phyloP scores from a whole-genome alignment of 2,329 filamentous ascomycete species.

The Aspergillus luchuensis region DNA sequence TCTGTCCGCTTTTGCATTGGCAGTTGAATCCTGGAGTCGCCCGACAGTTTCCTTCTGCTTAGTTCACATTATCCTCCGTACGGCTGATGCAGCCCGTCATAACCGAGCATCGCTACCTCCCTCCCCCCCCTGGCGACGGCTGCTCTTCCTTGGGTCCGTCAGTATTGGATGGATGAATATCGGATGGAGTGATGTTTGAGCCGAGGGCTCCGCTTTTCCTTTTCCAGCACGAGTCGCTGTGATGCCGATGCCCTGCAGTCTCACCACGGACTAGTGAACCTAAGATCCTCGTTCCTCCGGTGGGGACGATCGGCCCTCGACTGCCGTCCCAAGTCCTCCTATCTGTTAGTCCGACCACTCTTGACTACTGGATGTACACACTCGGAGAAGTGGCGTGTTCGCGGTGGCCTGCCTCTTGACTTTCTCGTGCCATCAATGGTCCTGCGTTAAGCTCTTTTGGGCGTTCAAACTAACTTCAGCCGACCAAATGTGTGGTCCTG shows the following conservation, averaged over 20 bases:
- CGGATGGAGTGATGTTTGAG: constrained; percentile 3
- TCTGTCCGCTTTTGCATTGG: constrained; percentile 16
- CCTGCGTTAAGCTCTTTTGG: constrained; percentile 16
- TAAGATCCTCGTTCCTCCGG: constrained; percentile 27
- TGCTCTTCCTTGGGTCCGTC: neutral
- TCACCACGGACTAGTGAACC: constrained; percentile 17
- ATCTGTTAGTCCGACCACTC: constrained; percentile 1
- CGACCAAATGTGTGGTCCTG: constrained; percentile 3
- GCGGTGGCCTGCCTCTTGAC: constrained; percentile 6
- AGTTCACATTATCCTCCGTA: neutral
- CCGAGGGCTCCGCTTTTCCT: constrained; percentile 17
- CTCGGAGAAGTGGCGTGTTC: constrained; percentile 22
- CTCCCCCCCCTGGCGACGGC: neutral
- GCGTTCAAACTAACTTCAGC: constrained; percentile 3
- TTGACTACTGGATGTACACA: constrained; percentile 15
- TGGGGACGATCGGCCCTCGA: constrained; percentile 30
- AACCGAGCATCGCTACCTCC: neutral
- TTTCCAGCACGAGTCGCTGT: constrained; percentile 17
- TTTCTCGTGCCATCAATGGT: constrained; percentile 11
- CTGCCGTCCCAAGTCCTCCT: constrained; percentile 24
- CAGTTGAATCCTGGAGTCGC: constrained; percentile 1
- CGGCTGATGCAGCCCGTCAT: neutral
- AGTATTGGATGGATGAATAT: neutral
- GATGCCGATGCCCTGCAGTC: constrained; percentile 17
- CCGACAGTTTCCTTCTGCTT: neutral